phyloP scores from a whole-genome alignment of 2,329 filamentous ascomycete species.

The Trichoderma sp. region DNA sequence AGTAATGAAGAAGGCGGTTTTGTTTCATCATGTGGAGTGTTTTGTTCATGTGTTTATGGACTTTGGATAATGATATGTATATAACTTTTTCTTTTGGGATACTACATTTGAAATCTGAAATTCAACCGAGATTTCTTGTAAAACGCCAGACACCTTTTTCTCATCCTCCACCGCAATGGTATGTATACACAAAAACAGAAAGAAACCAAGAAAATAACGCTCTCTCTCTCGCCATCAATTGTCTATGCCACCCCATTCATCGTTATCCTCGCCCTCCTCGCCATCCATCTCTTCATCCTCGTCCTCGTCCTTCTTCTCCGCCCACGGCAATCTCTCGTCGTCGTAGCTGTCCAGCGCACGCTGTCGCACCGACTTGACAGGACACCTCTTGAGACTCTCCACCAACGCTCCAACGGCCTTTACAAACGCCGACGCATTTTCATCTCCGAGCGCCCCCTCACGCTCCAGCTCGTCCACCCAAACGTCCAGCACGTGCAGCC shows the following conservation, averaged over 20 bases:
- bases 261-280: conserved; percentile 35
- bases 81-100: background rate
- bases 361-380: conserved; percentile 68
- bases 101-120: background rate
- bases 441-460: conserved; percentile 48
- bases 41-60: background rate
- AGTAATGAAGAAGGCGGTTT: background rate
- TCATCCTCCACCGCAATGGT: background rate
- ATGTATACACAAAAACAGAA: background rate
- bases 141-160: conserved; percentile 26
- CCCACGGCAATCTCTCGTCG: conserved; percentile 71
- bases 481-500: conserved; percentile 84
- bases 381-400: conserved; percentile 53
- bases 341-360: conserved; percentile 67
- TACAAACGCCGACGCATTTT: conserved; percentile 46
- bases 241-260: conserved; percentile 67
- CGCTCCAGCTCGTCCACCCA: conserved; percentile 88
- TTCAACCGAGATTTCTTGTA: background rate
- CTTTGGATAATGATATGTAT: background rate
- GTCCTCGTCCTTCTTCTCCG: conserved; percentile 32
- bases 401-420: conserved; percentile 53
- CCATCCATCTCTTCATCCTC: conserved; percentile 38
- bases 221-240: conserved; percentile 36
- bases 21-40: background rate
- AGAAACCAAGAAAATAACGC: background rate